These are phyloP conservation scores for Aspergillus bombycis DNA, from an alignment of 2,329 filamentous ascomycete species.

Conservation along the genomic window DNA sequence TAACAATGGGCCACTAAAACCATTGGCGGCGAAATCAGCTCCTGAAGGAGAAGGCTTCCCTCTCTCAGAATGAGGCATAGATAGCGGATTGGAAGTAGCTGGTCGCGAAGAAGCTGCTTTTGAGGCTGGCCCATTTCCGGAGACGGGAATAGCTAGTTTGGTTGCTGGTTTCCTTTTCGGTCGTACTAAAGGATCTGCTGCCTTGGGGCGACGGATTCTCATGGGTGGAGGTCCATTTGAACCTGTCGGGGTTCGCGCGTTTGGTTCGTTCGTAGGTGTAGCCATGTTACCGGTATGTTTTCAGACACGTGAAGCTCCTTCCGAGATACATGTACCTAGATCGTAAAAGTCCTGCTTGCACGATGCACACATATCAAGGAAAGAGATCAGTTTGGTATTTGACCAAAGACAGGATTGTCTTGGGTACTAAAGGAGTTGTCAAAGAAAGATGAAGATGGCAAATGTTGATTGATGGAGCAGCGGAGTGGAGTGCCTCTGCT, in stretches of 20 bases:
- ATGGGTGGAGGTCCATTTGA: constrained; percentile 48
- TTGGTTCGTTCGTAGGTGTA: constrained; percentile 48
- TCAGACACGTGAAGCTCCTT: background rate
- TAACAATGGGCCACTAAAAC: constrained; percentile 47
- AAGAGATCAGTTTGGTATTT: background rate
- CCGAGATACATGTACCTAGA: constrained; percentile 5
- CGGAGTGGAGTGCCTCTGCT: background rate
- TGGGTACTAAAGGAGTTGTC: background rate
- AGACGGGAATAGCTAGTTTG: constrained; percentile 26
- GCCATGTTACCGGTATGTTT: constrained; percentile 29
- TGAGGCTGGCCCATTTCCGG: constrained; percentile 27
- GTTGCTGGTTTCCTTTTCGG: constrained; percentile 54
- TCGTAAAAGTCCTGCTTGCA: constrained; percentile 59
- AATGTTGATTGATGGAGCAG: background rate
- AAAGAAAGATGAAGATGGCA: background rate
- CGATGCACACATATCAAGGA: background rate
- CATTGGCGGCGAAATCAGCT: constrained; percentile 42
- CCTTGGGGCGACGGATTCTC: constrained; percentile 54
- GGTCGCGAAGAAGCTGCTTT: constrained; percentile 31
- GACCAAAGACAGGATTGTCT: background rate
- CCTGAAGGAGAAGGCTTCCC: constrained; percentile 23
- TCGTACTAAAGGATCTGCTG: constrained; percentile 66
- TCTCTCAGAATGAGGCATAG: constrained; percentile 25
- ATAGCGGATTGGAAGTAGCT: constrained; percentile 18
- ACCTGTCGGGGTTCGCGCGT: constrained; percentile 52